phyloP scores from a whole-genome alignment of 345 rosid genomes.

The Raphanus sativus region DNA sequence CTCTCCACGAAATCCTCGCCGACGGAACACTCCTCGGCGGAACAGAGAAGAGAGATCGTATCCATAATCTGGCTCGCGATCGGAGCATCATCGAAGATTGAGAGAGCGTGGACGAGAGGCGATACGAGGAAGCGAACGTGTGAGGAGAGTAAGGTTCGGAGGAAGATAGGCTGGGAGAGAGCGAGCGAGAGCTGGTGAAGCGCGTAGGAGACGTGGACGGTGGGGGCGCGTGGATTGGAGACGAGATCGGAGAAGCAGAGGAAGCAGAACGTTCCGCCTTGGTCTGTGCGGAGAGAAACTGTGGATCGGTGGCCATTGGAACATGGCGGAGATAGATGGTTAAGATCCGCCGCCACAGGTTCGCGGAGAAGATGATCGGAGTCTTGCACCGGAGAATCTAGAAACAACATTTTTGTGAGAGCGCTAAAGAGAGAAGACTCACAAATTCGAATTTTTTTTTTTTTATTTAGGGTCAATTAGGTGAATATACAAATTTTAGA shows the following conservation, averaged over 20 bases:
- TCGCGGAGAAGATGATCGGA: slow-evolving; percentile 28
- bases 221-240: slow-evolving; percentile 55
- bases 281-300: slow-evolving; percentile 51
- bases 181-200: slow-evolving; percentile 83
- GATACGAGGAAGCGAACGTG: slow-evolving; percentile 80
- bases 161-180: slow-evolving; percentile 58
- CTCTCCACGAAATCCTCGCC: slow-evolving; percentile 50
- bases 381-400: slow-evolving; percentile 38
- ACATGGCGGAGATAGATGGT: slow-evolving; percentile 35
- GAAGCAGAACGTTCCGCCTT: slow-evolving; percentile 70
- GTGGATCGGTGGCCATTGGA: slow-evolving; percentile 71
- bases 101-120: slow-evolving; percentile 79
- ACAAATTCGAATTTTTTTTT: slow-evolving; percentile 2
- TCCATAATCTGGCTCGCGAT: slow-evolving; percentile 67
- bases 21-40: slow-evolving; percentile 35
- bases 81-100: slow-evolving; percentile 66
- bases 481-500: too few species aligned
- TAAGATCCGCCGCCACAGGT: slow-evolving; percentile 5
- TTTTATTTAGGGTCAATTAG: too few species aligned
- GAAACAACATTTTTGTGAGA: slow-evolving; percentile 37
- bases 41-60: slow-evolving; percentile 47
- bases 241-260: slow-evolving; percentile 77
- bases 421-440: background rate
- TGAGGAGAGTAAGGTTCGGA: slow-evolving; percentile 49
- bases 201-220: slow-evolving; percentile 83